Percentiles rank a stretch among this genome's conserved stretches.
Conservation (phyloP, 2,329 filamentous ascomycete species). For the Stromatinia cepivora region DNA sequence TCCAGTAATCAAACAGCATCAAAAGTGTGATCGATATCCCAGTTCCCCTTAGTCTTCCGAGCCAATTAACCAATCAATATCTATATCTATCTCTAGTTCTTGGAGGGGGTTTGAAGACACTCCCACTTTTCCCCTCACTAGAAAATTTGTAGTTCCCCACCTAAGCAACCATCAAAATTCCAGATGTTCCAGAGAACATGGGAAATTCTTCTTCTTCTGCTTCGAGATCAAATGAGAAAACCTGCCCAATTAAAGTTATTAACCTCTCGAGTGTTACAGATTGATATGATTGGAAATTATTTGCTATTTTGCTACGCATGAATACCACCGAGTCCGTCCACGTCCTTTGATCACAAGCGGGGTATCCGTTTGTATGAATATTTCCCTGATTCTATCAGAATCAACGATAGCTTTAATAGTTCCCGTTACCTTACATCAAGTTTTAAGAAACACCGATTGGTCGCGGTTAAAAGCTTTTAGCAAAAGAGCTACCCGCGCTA, state of each 20-base stretch:
- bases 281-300: not conserved
- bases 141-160: not conserved
- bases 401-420: not conserved
- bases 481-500: not conserved
- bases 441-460: conserved; percentile 1
- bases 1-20: not conserved
- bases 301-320: not conserved
- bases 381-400: not conserved
- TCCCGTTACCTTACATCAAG: conserved; percentile 16
- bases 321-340: not conserved
- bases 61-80: not conserved
- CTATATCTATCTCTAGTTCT: not conserved
- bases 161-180: not conserved
- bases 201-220: not conserved
- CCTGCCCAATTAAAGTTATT: not conserved
- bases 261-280: not conserved
- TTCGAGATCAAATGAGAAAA: not conserved
- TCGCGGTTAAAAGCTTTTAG: not conserved
- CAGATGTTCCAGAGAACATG: not conserved
- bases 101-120: not conserved
- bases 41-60: not conserved
- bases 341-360: not conserved
- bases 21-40: not conserved
- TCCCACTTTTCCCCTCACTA: conserved; percentile 12
- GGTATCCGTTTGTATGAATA: not conserved